Base-by-base conservation (phyloP, 2,329 filamentous ascomycete genomes). In the Fusarium sp. region DNA sequence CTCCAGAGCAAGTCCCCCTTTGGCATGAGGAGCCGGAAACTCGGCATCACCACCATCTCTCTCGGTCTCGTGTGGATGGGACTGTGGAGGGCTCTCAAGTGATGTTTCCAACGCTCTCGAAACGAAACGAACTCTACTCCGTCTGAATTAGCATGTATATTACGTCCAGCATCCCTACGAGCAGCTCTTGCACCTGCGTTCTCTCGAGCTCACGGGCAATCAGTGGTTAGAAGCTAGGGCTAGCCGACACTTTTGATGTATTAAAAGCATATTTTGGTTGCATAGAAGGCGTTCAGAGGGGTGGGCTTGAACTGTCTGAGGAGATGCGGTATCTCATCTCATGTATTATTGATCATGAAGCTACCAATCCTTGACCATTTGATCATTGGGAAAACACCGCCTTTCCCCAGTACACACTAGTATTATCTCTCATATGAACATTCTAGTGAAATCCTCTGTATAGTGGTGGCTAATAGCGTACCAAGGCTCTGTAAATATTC, bases 1-100 rank as follows among this genome's bases (percentile, higher is more conserved):
- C 83, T 94, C 67, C 86, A 89, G 79, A 93, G 92, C 83, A 89
- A 90, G 56, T 92, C 92, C 29, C 87, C 90, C 76, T 92, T 95
- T 79, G 93, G 93, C 69, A 92, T 95, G 88, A 89, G 89, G 71
- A 93, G 91, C 75, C 89, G 93, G 69, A 89, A 89, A 76, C 76
- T 90, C 40, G 93, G 92, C 54, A 92, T 95, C 71, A 86, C 89
- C 5, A 86, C 87, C 31, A 92, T 94, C 67, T 94, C 93, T 6
- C 83, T 93, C 11, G 88, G 89, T 6, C 84, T 95, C 60, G 89
- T 90, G 6, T 93, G 90, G 79, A 86, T 94, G 84, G 93, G 93
- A 0, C 79, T 95, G 24, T 95, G 90, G 87, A 87, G 93, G 73
- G 85, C 92, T 29, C 87, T 92, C 67, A 88, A 89, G 16, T 78